Evolutionary conservation across 2,329 filamentous ascomycete species (phyloP).

Genomic region (Sporothrix luriei): DNA sequence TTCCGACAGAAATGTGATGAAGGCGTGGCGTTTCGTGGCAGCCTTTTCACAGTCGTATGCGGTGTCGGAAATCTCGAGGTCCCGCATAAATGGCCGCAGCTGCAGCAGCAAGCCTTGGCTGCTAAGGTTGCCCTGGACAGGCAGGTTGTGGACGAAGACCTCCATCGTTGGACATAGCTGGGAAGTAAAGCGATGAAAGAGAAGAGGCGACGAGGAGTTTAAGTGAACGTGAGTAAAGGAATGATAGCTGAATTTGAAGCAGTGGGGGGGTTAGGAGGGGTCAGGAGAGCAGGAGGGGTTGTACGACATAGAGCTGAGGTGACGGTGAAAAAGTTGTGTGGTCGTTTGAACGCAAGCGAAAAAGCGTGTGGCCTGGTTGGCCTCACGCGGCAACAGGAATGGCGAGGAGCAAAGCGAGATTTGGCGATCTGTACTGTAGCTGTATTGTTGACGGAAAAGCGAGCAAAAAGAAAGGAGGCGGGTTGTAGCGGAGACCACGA

Average conservation of each 20-base stretch:
- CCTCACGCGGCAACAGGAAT: not conserved
- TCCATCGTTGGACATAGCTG: slow-evolving; percentile 46
- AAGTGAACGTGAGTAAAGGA: not conserved
- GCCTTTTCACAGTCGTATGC: slow-evolving; percentile 52
- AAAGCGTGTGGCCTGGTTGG: not conserved
- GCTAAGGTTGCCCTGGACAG: slow-evolving; percentile 43
- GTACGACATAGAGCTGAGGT: not conserved
- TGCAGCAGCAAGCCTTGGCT: slow-evolving; percentile 45
- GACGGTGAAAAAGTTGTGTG: not conserved
- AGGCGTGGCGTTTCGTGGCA: slow-evolving; percentile 43
- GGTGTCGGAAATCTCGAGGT: slow-evolving; percentile 44
- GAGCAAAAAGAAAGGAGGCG: not conserved
- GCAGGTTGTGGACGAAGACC: slow-evolving; percentile 50
- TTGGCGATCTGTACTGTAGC: too few species aligned
- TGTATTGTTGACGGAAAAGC: too few species aligned
- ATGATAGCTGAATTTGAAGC: not conserved
- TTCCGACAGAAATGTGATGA: slow-evolving; percentile 49
- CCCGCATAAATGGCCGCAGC: slow-evolving; percentile 47
- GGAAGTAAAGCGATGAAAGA: not conserved
- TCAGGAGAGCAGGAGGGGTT: slow-evolving; percentile 11
- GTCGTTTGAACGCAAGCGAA: not conserved
- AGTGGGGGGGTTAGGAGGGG: not conserved
- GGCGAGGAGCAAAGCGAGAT: not conserved
- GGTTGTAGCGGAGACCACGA: not conserved
- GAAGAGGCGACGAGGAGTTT: not conserved